Base-by-base conservation (phyloP, 225 moss, liverwort and hornwort species). In the Anthoceros angustus region DNA sequence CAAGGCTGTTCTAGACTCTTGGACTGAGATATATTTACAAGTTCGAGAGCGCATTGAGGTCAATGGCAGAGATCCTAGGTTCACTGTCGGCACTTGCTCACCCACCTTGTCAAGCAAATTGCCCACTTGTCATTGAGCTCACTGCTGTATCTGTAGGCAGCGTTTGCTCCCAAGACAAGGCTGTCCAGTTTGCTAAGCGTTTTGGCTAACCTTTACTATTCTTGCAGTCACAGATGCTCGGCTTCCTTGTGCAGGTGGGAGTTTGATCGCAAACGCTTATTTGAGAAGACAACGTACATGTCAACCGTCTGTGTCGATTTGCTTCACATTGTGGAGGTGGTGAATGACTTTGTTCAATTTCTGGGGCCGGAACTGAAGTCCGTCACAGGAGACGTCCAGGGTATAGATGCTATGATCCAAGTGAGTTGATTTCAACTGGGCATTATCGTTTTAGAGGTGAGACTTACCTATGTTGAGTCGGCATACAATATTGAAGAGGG, bases 261-360 rank as follows among this genome's bases (percentile, higher is more conserved):
- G 74, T 93, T 93, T 73, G 93, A 90, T 64, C 78, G 90, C 4
- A 93, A 84, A 60, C 89, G 79, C 48, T 42, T 93, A 63, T 93
- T 93, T 77, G 90, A 87, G 10, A 82, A 87, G 12, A 93, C 87
- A 63, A 87, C 82, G 48, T 90, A 87, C 64, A 93, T 93, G 87
- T 82, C 87, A 23, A 77, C 32, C 25, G 79, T 87, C 64, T 93
- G 93, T 67, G 74, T 66, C 4, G 81, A 93, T 63, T 68, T 93
- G 66, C 66, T 78, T 4, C 79, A 87, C 42, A 74, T 93, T 71
- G 74, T 93, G 9, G 87, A 93, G 62, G 90, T 93, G 23, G 85
- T 84, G 42, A 93, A 90, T 64, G 93, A 93, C 50, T 93, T 93
- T 24, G 72, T 90, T 16, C 86, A 82, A 42, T 93, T 93, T 48